Conservation (phyloP, 371 early-diverging fungal species). For the Rhizomucor pusillus region DNA sequence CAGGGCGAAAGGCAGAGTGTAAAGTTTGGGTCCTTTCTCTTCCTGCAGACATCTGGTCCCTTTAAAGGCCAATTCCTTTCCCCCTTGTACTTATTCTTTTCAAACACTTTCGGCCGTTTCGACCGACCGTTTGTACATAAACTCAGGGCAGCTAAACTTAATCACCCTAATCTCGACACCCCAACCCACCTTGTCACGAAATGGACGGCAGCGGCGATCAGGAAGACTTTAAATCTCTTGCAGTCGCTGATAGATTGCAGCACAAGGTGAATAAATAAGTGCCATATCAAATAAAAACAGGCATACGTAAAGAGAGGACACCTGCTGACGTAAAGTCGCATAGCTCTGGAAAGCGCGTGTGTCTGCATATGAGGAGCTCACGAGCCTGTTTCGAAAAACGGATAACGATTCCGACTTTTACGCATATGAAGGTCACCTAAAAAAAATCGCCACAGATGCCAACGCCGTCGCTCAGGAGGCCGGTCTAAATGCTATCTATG, state of each 20-base stretch:
- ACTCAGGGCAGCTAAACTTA: too few relatives aligned
- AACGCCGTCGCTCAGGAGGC: conserved; percentile 93
- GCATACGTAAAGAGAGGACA: too few relatives aligned
- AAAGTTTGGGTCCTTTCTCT: too few relatives aligned
- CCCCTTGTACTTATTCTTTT: too few relatives aligned
- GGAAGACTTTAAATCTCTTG: conserved; percentile 68
- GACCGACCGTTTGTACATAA: too few relatives aligned
- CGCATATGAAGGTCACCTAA: conserved; percentile 66
- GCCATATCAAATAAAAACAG: not conserved
- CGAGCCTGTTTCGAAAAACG: conserved; percentile 62
- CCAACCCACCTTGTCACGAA: not conserved
- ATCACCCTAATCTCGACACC: not conserved
- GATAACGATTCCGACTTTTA: conserved; percentile 67
- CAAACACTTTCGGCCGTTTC: too few relatives aligned
- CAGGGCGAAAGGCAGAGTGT: too few relatives aligned
- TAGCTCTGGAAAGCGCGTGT: conserved; percentile 95
- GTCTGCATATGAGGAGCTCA: conserved; percentile 83
- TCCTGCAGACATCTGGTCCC: too few relatives aligned
- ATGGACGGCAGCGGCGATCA: conserved; percentile 32
- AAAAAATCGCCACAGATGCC: conserved; percentile 81
- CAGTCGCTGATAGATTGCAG: conserved; percentile 62
- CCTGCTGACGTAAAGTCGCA: not conserved
- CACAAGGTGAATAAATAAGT: conserved; percentile 61
- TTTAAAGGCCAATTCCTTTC: too few relatives aligned
- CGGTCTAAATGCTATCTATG: conserved; percentile 72